Conservation (phyloP, 768 basidiomycete genomes). For the Termitomyces sp. region DNA sequence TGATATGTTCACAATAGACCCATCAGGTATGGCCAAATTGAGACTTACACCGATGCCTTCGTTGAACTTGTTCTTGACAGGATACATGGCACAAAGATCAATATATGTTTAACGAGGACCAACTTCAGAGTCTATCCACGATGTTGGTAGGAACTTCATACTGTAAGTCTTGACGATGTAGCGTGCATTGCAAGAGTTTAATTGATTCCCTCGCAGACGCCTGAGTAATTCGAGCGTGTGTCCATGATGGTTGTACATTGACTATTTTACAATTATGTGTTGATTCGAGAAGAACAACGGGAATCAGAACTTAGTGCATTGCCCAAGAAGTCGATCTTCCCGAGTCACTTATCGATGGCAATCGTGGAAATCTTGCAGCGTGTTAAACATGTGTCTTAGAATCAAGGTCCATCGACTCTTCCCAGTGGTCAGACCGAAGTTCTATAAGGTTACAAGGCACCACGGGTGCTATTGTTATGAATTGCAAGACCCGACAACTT, state of each 20-base stretch:
- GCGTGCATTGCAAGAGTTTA: neutral
- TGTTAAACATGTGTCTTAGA: slow-evolving; percentile 19
- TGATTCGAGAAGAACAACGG: neutral
- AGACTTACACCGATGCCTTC: slow-evolving; percentile 10
- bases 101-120: slow-evolving; percentile 83
- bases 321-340: neutral
- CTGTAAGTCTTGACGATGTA: slow-evolving; percentile 44
- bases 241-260: neutral
- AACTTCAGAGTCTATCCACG: slow-evolving; percentile 79
- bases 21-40: slow-evolving; percentile 47
- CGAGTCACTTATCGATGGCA: slow-evolving; percentile 18
- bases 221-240: neutral
- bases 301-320: neutral
- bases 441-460: neutral
- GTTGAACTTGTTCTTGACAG: slow-evolving; percentile 32
- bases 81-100: slow-evolving; percentile 94
- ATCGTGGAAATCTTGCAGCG: slow-evolving; percentile 17
- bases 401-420: slow-evolving; percentile 10
- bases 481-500: neutral
- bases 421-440: neutral
- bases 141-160: slow-evolving; percentile 91
- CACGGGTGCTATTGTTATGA: neutral
- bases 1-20: slow-evolving; percentile 40
- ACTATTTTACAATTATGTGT: neutral
- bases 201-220: slow-evolving; percentile 3